A percentile compares a stretch with the other conserved stretches of the same genome.
Conservation (phyloP, 1,139 yeast genomes). For the Geotrichum macrosporum region DNA sequence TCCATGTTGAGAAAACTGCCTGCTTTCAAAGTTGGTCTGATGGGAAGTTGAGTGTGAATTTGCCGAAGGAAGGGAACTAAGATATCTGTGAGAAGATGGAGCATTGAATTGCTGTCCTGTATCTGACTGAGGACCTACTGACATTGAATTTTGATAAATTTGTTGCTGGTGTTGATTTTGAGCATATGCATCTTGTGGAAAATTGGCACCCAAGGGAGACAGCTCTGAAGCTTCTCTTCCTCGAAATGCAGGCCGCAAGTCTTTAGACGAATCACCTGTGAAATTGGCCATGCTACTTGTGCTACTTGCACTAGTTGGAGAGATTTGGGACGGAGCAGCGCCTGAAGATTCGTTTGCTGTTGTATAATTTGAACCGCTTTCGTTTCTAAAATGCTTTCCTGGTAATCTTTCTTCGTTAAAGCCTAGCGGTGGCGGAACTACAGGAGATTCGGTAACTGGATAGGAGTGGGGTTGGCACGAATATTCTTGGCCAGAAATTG, state of each 20-base stretch:
- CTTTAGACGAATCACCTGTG: conserved; percentile 1
- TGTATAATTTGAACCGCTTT: conserved; percentile 11
- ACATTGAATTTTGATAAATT: neutral
- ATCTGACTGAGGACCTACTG: conserved; percentile 1
- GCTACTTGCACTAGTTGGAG: conserved; percentile 15
- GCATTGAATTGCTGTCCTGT: neutral
- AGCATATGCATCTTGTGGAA: neutral
- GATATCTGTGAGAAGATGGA: conserved; percentile 2
- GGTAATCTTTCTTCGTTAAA: neutral
- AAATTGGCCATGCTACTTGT: conserved; percentile 6
- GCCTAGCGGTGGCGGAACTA: neutral
- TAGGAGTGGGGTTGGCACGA: neutral
- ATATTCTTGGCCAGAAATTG: conserved; percentile 13
- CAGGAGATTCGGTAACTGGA: neutral
- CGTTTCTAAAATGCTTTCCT: conserved; percentile 4
- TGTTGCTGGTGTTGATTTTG: neutral
- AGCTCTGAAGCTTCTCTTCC: neutral
- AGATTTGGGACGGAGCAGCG: conserved; percentile 1
- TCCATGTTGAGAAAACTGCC: neutral
- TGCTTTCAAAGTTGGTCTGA: neutral
- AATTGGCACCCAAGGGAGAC: neutral
- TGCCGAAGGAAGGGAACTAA: neutral
- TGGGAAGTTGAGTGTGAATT: neutral
- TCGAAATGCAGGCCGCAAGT: neutral
- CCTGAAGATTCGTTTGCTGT: neutral